Conservation (phyloP, 805 yeast species). For the Yarrowia deformans region DNA sequence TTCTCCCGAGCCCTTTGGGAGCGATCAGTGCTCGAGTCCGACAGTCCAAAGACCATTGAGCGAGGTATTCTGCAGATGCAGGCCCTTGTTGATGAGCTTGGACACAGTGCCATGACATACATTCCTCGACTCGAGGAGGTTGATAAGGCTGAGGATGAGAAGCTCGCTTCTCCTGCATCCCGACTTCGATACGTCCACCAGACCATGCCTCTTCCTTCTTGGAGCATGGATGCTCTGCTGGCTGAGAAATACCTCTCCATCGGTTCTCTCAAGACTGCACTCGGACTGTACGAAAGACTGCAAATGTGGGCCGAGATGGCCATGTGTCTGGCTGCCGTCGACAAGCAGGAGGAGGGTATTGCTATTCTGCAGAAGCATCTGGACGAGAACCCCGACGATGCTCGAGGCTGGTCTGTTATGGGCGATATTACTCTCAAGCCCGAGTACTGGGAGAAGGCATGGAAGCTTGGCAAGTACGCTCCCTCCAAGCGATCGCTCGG, state of each 20-base stretch:
- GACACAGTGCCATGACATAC: slow-evolving; percentile 64
- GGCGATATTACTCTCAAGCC: slow-evolving; percentile 89
- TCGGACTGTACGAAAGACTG: slow-evolving; percentile 84
- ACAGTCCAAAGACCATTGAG: slow-evolving; percentile 84
- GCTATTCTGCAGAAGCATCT: slow-evolving; percentile 64
- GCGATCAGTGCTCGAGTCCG: slow-evolving; percentile 82
- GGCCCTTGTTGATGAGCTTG: slow-evolving; percentile 86
- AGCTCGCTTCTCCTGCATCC: slow-evolving; percentile 53
- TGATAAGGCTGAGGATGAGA: slow-evolving; percentile 44
- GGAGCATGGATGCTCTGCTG: slow-evolving; percentile 80
- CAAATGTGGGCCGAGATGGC: slow-evolving; percentile 84
- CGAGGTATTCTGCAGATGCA: slow-evolving; percentile 94
- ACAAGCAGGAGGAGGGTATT: slow-evolving; percentile 72
- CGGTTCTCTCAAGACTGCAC: slow-evolving; percentile 85
- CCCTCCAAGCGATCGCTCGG: slow-evolving; percentile 87
- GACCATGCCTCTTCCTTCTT: slow-evolving; percentile 78
- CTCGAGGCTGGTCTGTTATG: slow-evolving; percentile 79
- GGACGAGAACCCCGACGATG: slow-evolving; percentile 68
- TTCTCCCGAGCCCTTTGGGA: slow-evolving; percentile 88
- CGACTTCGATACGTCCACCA: slow-evolving; percentile 76
- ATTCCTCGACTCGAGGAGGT: slow-evolving; percentile 47
- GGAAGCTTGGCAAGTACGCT: slow-evolving; percentile 84
- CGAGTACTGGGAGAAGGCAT: slow-evolving; percentile 77
- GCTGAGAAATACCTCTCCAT: slow-evolving; percentile 88
- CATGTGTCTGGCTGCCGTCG: slow-evolving; percentile 86